These are phyloP conservation scores for Vaccinium corymbosum DNA, from an alignment of 148 eudicot species.

Conservation along the genomic window DNA sequence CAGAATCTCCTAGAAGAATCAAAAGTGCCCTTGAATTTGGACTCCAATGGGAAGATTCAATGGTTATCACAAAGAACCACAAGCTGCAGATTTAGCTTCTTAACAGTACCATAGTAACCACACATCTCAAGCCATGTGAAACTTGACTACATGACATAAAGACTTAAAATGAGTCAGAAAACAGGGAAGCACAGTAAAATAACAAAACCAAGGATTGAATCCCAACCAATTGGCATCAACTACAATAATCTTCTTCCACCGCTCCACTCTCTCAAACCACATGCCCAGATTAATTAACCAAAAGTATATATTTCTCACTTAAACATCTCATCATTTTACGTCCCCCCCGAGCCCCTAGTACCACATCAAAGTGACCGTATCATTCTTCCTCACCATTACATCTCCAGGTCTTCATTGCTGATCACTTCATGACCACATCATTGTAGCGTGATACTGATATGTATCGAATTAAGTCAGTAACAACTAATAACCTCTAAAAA, in stretches of 20 bases:
- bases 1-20: constrained; percentile 1
- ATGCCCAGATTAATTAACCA: neutral
- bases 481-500: neutral
- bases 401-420: neutral
- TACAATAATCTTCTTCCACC: neutral
- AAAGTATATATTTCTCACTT: neutral
- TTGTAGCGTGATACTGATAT: neutral
- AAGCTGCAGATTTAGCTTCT: neutral
- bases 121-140: neutral
- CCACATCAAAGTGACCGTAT: neutral
- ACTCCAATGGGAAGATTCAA: neutral
- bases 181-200: neutral
- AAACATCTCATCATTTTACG: neutral
- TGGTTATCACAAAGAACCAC: neutral
- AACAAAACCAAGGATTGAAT: neutral
- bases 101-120: constrained; percentile 4
- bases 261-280: neutral
- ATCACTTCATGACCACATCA: neutral
- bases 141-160: neutral
- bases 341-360: neutral
- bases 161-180: neutral
- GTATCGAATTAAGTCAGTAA: neutral
- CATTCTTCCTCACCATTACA: neutral
- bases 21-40: neutral
- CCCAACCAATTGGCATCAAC: neutral